Evolutionary conservation across 129 eudicot genomes (phyloP), one percentile per base, ranked within the genome.

Genomic region (Kitagawia praeruptora): DNA sequence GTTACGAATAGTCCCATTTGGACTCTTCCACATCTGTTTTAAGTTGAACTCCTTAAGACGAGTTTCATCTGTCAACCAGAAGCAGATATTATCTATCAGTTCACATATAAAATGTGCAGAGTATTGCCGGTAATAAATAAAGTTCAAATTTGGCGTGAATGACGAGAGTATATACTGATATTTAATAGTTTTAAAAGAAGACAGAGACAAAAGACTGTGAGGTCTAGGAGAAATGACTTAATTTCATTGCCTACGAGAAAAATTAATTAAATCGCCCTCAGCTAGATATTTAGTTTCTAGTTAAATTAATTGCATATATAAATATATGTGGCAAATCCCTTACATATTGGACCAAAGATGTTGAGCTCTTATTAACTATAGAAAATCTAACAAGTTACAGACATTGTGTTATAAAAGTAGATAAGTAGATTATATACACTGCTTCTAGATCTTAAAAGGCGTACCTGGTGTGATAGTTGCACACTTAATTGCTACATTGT

Each of bases 381-480:
- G 28, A 74, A 74, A 82, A 63, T 75, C 27, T 2, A 58, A 46
- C 42, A 38, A 83, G 28, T 78, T 23, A 46, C 78, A 53, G 40
- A 70, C 18, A 51, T 8, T 21, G 16, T 74, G 31, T 4, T 6
- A 44, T 73, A 18, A 18, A 54, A 82, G 77, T 44, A 64, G 66
- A 61, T 38, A 54, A 82, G 77, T 44, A 64, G 66, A 61, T 38
- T 3, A 71, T 66, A 67, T 37, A 21, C 34, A 73, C 8, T 53
- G 63, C 81, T 79, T 77, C 78, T 73, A 61, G 51, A 76, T 58
- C 75, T 75, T 44, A 23, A 44, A 53, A 75, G 39, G 10, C 42
- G 6, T 88, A 95, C 98, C 98, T 79, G 98, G 98, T 47, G 97
- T 95, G 77, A 95, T 92, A 48, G 98, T 95, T 28, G 98, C 98